These are phyloP conservation scores for Fusarium caatingaense DNA, from an alignment of 2,329 filamentous ascomycete genomes.

Conservation along the genomic window DNA sequence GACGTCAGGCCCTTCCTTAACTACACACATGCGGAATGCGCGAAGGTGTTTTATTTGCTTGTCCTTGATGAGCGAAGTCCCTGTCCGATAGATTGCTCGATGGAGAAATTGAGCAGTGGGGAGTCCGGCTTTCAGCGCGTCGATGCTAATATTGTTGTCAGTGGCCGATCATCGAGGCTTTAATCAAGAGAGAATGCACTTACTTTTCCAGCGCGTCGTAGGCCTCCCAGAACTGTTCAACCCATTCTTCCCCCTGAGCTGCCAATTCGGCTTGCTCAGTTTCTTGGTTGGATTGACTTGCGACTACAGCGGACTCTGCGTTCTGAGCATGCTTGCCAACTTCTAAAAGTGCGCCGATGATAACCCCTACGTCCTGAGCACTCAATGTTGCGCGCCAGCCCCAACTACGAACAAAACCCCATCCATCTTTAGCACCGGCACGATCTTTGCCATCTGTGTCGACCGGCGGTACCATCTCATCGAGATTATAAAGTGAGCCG, in stretches of 20 bases:
- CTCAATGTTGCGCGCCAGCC: conserved; percentile 96
- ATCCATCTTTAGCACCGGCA: conserved; percentile 84
- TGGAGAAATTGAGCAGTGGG: conserved; percentile 89
- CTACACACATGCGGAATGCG: conserved; percentile 93
- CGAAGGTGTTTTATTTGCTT: conserved; percentile 92
- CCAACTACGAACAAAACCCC: conserved; percentile 98
- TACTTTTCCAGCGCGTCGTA: conserved; percentile 79
- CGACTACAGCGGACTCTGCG: conserved; percentile 46
- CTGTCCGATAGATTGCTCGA: conserved; percentile 91
- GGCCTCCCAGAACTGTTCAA: conserved; percentile 76
- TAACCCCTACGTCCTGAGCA: conserved; percentile 92
- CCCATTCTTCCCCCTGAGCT: conserved; percentile 71
- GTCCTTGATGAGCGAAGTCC: conserved; percentile 91
- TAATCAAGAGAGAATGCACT: conserved; percentile 45
- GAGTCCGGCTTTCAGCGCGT: conserved; percentile 79
- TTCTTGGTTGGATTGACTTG: conserved; percentile 53
- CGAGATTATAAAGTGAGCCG: conserved; percentile 90
- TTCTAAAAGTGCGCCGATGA: conserved; percentile 91
- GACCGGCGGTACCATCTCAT: conserved; percentile 87
- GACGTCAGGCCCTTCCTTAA: conserved; percentile 94
- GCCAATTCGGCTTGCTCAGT: conserved; percentile 61
- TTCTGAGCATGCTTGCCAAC: conserved; percentile 73
- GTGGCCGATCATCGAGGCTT: neutral
- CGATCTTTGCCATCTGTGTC: conserved; percentile 77
- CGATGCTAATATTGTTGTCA: conserved; percentile 65